phyloP scores from a whole-genome alignment of 2,329 filamentous ascomycete species.

The Tolypocladium ovalisporum region DNA sequence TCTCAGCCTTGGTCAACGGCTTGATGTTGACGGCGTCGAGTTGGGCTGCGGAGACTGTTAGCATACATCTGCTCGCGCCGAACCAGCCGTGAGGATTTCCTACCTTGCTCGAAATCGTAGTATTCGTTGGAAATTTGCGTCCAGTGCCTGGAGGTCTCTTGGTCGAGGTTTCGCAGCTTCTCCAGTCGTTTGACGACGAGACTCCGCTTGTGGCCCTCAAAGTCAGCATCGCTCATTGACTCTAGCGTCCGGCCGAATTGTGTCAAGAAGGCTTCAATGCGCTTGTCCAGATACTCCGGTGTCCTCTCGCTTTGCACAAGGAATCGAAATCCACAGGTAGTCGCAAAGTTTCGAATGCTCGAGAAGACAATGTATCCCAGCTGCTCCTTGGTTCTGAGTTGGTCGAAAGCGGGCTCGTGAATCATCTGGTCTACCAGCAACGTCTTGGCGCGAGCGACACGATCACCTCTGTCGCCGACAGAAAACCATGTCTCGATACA shows the following conservation, averaged over 20 bases:
- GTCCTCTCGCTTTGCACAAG: conserved; percentile 88
- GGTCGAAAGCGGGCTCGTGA: conserved; percentile 88
- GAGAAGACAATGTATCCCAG: conserved; percentile 95
- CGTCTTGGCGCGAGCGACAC: conserved; percentile 61
- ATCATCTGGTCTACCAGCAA: conserved; percentile 81
- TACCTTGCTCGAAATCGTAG: conserved; percentile 82
- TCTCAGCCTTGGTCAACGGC: conserved; percentile 64
- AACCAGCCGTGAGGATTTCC: conserved; percentile 16
- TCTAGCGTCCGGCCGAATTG: conserved; percentile 55
- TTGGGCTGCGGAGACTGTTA: conserved; percentile 38
- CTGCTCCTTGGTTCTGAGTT: conserved; percentile 92
- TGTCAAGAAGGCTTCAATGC: conserved; percentile 76
- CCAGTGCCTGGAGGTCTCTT: conserved; percentile 79
- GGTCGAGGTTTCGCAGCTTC: conserved; percentile 82
- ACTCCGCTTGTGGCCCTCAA: conserved; percentile 84
- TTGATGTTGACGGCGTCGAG: conserved; percentile 68
- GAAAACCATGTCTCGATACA: conserved; percentile 72
- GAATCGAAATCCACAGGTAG: conserved; percentile 75
- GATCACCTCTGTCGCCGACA: conserved; percentile 58
- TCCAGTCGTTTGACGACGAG: conserved; percentile 79
- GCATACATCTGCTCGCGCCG: background rate
- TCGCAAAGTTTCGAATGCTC: conserved; percentile 58
- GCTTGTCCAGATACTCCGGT: conserved; percentile 70
- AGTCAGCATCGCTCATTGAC: conserved; percentile 71
- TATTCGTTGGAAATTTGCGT: conserved; percentile 73